These are phyloP conservation scores for Ganoderma meredithae DNA, from an alignment of 1,284 basidiomycete species.

Conservation along the genomic window DNA sequence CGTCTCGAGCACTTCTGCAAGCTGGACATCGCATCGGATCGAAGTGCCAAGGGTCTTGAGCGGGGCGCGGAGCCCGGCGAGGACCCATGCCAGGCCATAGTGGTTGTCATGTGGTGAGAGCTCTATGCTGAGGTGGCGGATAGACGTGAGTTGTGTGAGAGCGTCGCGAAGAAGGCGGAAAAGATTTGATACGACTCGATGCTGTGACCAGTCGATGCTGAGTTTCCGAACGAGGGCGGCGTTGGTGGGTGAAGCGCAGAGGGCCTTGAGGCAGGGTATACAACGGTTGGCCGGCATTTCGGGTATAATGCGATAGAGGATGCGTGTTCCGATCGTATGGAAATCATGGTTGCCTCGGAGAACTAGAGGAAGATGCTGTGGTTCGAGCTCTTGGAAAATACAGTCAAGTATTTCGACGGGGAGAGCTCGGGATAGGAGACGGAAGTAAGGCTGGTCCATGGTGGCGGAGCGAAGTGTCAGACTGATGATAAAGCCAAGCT, in stretches of 20 bases:
- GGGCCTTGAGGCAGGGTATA: slow-evolving; percentile 49
- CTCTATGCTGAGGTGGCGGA: slow-evolving; percentile 57
- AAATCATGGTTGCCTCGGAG: slow-evolving; percentile 47
- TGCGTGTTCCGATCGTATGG: slow-evolving; percentile 48
- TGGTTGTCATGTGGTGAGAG: slow-evolving; percentile 48
- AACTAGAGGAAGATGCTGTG: slow-evolving; percentile 36
- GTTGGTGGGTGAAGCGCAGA: slow-evolving; percentile 46
- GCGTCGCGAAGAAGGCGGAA: slow-evolving; percentile 55
- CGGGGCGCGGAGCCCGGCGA: slow-evolving; percentile 49
- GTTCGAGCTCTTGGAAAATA: slow-evolving; percentile 47
- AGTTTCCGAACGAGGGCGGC: slow-evolving; percentile 52
- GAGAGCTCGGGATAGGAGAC: slow-evolving; percentile 37
- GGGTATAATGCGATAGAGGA: slow-evolving; percentile 55
- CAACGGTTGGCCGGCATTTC: slow-evolving; percentile 43
- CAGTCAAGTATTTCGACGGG: slow-evolving; percentile 61
- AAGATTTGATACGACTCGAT: slow-evolving; percentile 48
- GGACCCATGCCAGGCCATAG: slow-evolving; percentile 52
- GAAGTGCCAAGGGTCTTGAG: slow-evolving; percentile 59
- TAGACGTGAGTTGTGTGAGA: slow-evolving; percentile 47
- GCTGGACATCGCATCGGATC: slow-evolving; percentile 53
- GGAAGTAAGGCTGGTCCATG: slow-evolving; percentile 17
- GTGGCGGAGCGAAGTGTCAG: background rate
- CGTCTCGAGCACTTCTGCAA: slow-evolving; percentile 59
- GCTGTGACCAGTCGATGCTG: slow-evolving; percentile 48
- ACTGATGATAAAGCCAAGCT: background rate